phyloP scores from a whole-genome alignment of 1,284 basidiomycete species.

The Irpex rosettiformis region DNA sequence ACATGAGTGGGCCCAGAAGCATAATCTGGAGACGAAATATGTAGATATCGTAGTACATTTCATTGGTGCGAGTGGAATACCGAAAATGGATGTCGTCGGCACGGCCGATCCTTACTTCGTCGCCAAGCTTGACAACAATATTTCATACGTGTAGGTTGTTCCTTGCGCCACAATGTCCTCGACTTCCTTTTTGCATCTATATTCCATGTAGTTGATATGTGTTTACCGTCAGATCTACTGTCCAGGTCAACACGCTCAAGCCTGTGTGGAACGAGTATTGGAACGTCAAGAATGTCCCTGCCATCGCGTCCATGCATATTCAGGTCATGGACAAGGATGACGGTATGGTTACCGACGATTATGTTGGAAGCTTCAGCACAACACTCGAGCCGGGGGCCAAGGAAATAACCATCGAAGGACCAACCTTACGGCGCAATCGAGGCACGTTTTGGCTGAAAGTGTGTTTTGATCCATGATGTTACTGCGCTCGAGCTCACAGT shows the following conservation, averaged over 20 bases:
- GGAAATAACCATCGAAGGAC: slow-evolving; percentile 56
- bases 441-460: slow-evolving; percentile 73
- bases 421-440: slow-evolving; percentile 41
- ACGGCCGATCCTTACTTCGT: slow-evolving; percentile 70
- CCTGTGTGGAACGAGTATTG: slow-evolving; percentile 77
- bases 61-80: slow-evolving; percentile 62
- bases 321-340: slow-evolving; percentile 66
- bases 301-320: slow-evolving; percentile 51
- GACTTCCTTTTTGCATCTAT: not conserved
- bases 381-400: slow-evolving; percentile 52
- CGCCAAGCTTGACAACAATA: slow-evolving; percentile 56
- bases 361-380: slow-evolving; percentile 60
- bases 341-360: slow-evolving; percentile 54
- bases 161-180: not conserved
- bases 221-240: slow-evolving; percentile 49
- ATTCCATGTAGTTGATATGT: not conserved
- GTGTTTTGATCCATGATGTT: slow-evolving; percentile 9
- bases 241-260: slow-evolving; percentile 49
- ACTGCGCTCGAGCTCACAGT: not conserved
- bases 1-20: slow-evolving; percentile 13
- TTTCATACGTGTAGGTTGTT: slow-evolving; percentile 54
- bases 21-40: slow-evolving; percentile 24
- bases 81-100: slow-evolving; percentile 69
- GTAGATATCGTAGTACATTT: slow-evolving; percentile 60
- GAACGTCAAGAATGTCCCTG: slow-evolving; percentile 68